Evolutionary conservation across 208 protist species (phyloP), one percentile per base, ranked within the genome.

Genomic region (Angomonas ambiguus): DNA sequence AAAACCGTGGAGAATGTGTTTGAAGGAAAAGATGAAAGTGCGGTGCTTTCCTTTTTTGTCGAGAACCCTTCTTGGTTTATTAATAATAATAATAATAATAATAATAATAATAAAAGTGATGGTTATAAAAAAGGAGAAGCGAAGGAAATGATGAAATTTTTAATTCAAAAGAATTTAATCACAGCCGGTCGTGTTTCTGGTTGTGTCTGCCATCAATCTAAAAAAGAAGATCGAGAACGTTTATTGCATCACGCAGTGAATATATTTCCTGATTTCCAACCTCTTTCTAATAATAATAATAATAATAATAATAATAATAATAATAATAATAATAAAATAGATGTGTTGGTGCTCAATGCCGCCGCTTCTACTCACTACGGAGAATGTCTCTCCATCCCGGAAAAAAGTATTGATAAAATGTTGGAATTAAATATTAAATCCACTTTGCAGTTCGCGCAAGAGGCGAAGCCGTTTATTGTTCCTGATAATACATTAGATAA

Each of bases 351-450:
- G 38, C 38, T 45, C 38, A 45, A 45, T 16, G 38, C 38, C 38
- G 38, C 38, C 11, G 38, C 38, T 8, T 45, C 38, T 16, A 45
- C 38, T 8, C 38, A 45, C 16, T 45, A 45, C 38, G 38, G 38
- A 45, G 38, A 45, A 45, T 45, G 8, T 45, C 8, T 45, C 38
- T 16, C 8, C 16, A 8, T 45, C 16, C 38, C 38, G 16, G 38
- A 45, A 45, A 45, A 45, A 45, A 45, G 38, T 45, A 45, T 45
- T 16, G 38, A 45, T 45, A 45, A 45, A 45, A 45, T 45, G 38
- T 45, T 45, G 8, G 38, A 45, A 45, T n/a, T 16, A 16, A 45
- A 45, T 45, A 16, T 45, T 16, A 45, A 45, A 45, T 45, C 38
- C 11, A 45, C 38, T 8, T n/a, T 45, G 8, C 16, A n/a, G 38